Conservation (phyloP, 306 rosid species). For the Bauhinia variegata region DNA sequence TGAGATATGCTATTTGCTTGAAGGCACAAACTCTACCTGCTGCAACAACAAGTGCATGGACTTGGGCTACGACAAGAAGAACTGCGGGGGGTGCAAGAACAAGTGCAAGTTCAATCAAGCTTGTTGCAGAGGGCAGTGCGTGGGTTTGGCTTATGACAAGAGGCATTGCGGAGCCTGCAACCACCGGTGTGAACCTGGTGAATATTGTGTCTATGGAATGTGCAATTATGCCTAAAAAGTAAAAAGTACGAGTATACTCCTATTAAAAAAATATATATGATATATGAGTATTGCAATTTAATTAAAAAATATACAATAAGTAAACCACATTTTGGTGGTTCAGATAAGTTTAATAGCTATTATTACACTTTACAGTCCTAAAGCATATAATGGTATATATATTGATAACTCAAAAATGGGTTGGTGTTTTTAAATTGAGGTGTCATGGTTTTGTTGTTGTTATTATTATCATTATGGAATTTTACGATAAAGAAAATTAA, state of each 20-base stretch:
- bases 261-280: neutral
- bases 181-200: constrained; percentile 39
- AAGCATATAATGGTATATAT: too few relatives aligned
- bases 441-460: too few relatives aligned
- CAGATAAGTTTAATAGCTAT: constrained; percentile 7
- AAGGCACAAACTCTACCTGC: constrained; percentile 56
- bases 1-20: constrained; percentile 41
- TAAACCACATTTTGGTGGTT: constrained; percentile 56
- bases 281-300: constrained; percentile 45
- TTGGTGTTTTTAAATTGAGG: neutral
- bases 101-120: constrained; percentile 63
- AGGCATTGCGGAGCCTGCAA: constrained; percentile 82
- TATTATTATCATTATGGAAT: too few relatives aligned
- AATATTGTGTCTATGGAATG: constrained; percentile 66
- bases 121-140: constrained; percentile 80
- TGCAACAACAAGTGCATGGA: constrained; percentile 84
- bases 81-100: constrained; percentile 76
- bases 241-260: too few relatives aligned
- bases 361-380: constrained; percentile 16
- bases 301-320: constrained; percentile 44
- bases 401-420: neutral
- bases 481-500: too few relatives aligned
- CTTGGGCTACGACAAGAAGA: constrained; percentile 47
- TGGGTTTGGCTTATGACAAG: constrained; percentile 60
- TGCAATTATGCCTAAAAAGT: constrained; percentile 79